Percentiles rank a stretch among this genome's conserved stretches.
Conservation (phyloP, 2,329 filamentous ascomycete genomes). For the Niveomyces coronatus region DNA sequence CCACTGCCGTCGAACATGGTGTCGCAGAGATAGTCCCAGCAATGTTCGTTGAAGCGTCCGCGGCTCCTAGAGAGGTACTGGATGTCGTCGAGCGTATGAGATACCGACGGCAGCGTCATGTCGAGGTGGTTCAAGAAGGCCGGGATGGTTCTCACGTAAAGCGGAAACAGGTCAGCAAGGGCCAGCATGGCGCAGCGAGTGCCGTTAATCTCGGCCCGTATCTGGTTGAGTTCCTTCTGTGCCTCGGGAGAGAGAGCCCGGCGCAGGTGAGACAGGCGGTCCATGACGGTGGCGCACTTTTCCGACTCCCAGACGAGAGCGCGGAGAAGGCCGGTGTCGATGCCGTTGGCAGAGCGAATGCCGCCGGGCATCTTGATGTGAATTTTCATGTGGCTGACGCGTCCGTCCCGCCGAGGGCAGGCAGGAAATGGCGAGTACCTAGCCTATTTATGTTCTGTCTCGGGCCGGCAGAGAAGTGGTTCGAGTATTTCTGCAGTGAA, state of each 20-base stretch:
- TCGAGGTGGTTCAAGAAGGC: conserved; percentile 5
- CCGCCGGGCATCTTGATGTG: conserved; percentile 1
- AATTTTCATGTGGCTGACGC: neutral
- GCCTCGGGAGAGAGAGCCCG: neutral
- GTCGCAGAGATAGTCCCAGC: conserved; percentile 1
- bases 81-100: neutral
- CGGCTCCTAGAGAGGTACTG: neutral
- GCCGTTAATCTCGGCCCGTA: neutral
- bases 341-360: neutral
- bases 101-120: conserved; percentile 2
- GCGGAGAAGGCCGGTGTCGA: conserved; percentile 4
- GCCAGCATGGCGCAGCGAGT: conserved; percentile 4
- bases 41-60: neutral
- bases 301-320: conserved; percentile 4
- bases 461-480: too few relatives aligned
- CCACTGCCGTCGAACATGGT: neutral
- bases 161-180: conserved; percentile 7
- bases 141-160: neutral
- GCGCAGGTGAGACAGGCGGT: neutral
- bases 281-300: conserved; percentile 1
- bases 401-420: neutral
- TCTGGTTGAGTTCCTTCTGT: neutral
- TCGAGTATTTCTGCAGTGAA: too few relatives aligned
- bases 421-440: too few relatives aligned
- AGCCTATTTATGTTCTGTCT: too few relatives aligned